Evolutionary conservation across 352 stramenopile species (phyloP), one percentile per base, ranked within the genome.

Genomic region (Globisporangium uncinulatum): DNA sequence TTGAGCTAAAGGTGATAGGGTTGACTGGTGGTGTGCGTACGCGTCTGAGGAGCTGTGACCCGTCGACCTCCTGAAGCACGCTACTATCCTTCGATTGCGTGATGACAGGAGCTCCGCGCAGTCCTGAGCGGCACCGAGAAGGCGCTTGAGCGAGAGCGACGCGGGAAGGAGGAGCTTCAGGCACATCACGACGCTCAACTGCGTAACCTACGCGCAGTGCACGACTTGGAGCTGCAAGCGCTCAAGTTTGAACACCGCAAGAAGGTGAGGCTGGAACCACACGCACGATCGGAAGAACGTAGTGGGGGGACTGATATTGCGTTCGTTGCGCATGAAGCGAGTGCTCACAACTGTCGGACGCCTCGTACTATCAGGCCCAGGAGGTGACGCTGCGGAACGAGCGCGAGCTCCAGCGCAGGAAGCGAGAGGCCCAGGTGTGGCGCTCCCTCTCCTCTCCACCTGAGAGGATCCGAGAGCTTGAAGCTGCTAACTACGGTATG

Each of bases 141-240:
- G 46, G 56, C 67, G 6, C 59, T 83, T 3, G 72, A 86, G 36
- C 60, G 73, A 24, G 54, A 73, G 15, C 59, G 70, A 10, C 64
- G 52, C 0, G 56, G 57, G 9, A 66, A 63, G 6, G 63, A 65
- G 2, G 73, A 86, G 9, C 37, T 76, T n/a, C 36, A 67, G 19
- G 6, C 44, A 3, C 73, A 71, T 21, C 74, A 89, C 29, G 54
- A 55, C 29, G 74, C 69, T 3, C 71, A 87, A 51, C 19, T 85
- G 9, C 66, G 74, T 21, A 85, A 74, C 46, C 17, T 83, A 9
- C 66, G 66, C 1, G 69, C 69, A 9, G 62, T 82, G 1, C 76
- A 89, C 45, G 61, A 66, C 1, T 41, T 87, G 3, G 79, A 87
- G 52, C 20, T 87, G 1, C 67, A 79, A 7, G 58, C 80, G 20